Conservation (phyloP, 2,329 filamentous ascomycete genomes). For the Samsoniella hepiali region DNA sequence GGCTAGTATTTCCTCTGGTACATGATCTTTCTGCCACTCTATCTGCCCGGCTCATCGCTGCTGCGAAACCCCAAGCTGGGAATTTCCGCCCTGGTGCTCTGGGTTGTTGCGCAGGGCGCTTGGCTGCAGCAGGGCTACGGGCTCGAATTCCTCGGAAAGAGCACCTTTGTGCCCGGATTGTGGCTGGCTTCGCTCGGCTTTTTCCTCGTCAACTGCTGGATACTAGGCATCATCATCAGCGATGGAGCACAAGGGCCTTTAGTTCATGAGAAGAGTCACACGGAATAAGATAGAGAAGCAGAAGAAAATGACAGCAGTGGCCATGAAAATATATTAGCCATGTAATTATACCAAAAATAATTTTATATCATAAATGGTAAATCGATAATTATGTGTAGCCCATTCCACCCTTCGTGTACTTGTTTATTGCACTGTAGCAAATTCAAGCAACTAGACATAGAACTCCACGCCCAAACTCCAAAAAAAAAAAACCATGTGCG, state of each 20-base stretch:
- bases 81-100: slow-evolving; percentile 61
- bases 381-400: background rate
- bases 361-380: background rate
- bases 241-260: slow-evolving; percentile 47
- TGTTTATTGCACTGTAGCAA: background rate
- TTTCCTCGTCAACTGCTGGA: slow-evolving; percentile 83
- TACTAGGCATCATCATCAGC: slow-evolving; percentile 72
- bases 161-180: slow-evolving; percentile 81
- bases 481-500: background rate
- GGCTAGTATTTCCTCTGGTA: slow-evolving; percentile 98
- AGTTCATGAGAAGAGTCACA: slow-evolving; percentile 23
- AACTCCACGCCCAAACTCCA: background rate
- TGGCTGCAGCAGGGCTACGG: slow-evolving; percentile 75
- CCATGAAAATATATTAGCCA: background rate
- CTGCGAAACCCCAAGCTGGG: slow-evolving; percentile 60
- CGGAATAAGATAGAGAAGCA: background rate
- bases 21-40: slow-evolving; percentile 86
- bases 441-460: background rate
- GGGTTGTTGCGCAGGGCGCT: slow-evolving; percentile 70
- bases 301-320: background rate
- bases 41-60: slow-evolving; percentile 77
- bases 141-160: slow-evolving; percentile 75
- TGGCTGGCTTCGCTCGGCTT: slow-evolving; percentile 75
- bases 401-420: background rate
- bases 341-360: background rate